Evolutionary conservation across 2,329 filamentous ascomycete species (phyloP), one percentile per base, ranked within the genome.

Genomic region (Madurella mycetomatis): DNA sequence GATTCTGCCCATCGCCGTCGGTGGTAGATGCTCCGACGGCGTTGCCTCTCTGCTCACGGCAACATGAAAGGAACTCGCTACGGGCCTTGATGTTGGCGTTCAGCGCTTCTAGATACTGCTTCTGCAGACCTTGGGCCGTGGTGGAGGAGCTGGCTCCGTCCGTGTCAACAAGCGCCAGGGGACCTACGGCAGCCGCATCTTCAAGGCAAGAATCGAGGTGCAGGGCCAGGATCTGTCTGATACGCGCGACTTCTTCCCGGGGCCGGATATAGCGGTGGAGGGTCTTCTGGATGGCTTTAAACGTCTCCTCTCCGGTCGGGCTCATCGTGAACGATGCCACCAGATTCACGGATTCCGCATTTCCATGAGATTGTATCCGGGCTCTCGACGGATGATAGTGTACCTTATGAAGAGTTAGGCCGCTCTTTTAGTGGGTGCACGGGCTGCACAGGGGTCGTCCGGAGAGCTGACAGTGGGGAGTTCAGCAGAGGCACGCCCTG

Each of bases 181-280:
- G 77, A 18, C 70, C 71, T 42, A 67, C 68, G 47, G 74, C 65
- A 30, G 73, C 67, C n/a, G 70, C 73, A 56, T 73, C 69, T 15
- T 74, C 69, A 16, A 79, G 64, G 59, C 72, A 75, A 18, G 76
- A 73, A 30, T 74, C 75, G 4, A 86, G 69, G 59, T 84, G 76
- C 17, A 79, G 73, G 41, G 79, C 75, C 44, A 84, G 64, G 31
- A 83, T 70, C 47, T 77, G 78, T 57, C 80, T 75, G 53, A 86
- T 79, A 45, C 79, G 78, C 37, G 76, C 72, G 47, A 77, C 74
- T 60, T 86, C 80, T 54, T 84, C 80, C 25, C 81, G 76, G 30
- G 79, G 75, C 49, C 79, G 81, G 53, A 85, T 72, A 56, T 76
- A 83, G 4, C 79, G 76, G 34, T 73, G 69, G 18, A 86, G 72